phyloP scores from a whole-genome alignment of 2,329 filamentous ascomycete genomes.

The Cladosporium sp. region DNA sequence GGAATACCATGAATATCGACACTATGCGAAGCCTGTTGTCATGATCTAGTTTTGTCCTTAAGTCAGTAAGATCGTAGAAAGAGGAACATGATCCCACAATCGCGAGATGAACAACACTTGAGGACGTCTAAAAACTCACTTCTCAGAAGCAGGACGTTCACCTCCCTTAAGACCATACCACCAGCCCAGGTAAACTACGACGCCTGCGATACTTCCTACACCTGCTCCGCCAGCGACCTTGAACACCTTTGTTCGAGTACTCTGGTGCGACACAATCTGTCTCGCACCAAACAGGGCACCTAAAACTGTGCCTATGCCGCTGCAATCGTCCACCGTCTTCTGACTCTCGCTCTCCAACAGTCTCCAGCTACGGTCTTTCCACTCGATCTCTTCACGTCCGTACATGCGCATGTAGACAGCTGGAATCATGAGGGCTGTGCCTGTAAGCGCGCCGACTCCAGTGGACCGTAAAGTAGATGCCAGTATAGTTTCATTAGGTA shows the following conservation, averaged over 20 bases:
- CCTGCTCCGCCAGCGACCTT: conserved; percentile 26
- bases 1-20: not conserved
- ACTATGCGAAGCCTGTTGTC: not conserved
- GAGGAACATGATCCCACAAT: not conserved
- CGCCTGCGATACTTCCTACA: conserved; percentile 53
- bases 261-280: conserved; percentile 44
- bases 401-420: conserved; percentile 56
- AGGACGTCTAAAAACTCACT: not conserved
- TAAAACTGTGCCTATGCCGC: conserved; percentile 47
- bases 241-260: conserved; percentile 35
- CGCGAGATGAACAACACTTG: not conserved
- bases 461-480: conserved; percentile 38
- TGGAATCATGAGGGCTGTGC: conserved; percentile 47
- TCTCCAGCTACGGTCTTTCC: conserved; percentile 65
- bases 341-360: conserved; percentile 61
- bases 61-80: not conserved
- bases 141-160: conserved; percentile 16
- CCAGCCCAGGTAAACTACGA: conserved; percentile 54
- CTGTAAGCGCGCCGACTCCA: conserved; percentile 48
- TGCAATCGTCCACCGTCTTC: conserved; percentile 60
- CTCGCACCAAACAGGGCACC: conserved; percentile 30
- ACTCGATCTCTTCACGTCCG: conserved; percentile 62
- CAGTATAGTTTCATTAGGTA: conserved; percentile 22
- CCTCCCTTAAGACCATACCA: conserved; percentile 53
- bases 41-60: not conserved